These are phyloP conservation scores for Phtheirospermum japonicum DNA, from an alignment of 257 asterid species.

Conservation along the genomic window DNA sequence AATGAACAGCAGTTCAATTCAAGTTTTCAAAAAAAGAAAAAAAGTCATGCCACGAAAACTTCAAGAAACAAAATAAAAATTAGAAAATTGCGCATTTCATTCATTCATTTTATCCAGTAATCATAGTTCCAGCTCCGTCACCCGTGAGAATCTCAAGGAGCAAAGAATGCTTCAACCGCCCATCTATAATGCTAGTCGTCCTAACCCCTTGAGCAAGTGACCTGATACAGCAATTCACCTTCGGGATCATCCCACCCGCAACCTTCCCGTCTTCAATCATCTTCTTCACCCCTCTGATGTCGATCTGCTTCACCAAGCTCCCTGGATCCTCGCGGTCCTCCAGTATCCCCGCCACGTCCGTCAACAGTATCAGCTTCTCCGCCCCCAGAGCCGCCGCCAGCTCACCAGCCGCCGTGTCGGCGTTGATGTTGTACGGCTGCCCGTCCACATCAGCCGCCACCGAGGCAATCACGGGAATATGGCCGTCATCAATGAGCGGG, in stretches of 20 bases:
- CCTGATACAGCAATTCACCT: constrained; percentile 6
- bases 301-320: neutral
- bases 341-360: constrained; percentile 7
- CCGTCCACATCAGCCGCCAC: neutral
- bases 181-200: neutral
- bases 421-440: neutral
- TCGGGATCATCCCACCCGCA: neutral
- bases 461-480: constrained; percentile 2
- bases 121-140: constrained; percentile 5
- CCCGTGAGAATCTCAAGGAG: neutral
- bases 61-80: neutral
- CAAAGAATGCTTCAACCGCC: neutral
- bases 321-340: neutral
- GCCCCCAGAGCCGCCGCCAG: constrained; percentile 9
- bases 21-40: no score
- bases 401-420: constrained; percentile 5
- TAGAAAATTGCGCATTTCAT: no score
- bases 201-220: constrained; percentile 1
- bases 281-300: constrained; percentile 3
- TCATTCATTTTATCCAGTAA: neutral
- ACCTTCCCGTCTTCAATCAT: constrained; percentile 1
- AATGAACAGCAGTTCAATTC: no score
- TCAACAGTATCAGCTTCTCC: constrained; percentile 10
- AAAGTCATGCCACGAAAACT: neutral
- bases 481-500: neutral